Conservation (phyloP, 257 asterid genomes). For the Orobanche coerulescens region DNA sequence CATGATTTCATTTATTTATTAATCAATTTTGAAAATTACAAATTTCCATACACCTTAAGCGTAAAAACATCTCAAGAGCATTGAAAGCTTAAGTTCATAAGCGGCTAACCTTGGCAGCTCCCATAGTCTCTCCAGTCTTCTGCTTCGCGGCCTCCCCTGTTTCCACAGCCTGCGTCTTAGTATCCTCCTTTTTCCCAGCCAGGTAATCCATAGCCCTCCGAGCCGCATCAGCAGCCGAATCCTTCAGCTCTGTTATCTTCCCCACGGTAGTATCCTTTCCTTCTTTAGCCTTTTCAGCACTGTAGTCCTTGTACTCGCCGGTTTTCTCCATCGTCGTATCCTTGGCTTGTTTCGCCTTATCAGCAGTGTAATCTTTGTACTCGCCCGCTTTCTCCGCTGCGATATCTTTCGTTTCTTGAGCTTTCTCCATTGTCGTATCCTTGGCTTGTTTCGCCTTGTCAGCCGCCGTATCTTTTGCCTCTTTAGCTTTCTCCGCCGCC, state of each 20-base stretch:
- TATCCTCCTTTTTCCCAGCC: conserved; percentile 62
- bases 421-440: conserved; percentile 13
- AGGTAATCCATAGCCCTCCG: conserved; percentile 51
- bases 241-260: conserved; percentile 48
- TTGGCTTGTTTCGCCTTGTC: conserved; percentile 25
- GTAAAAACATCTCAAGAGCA: neutral
- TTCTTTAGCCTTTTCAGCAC: conserved; percentile 44
- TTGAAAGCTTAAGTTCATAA: conserved; percentile 13
- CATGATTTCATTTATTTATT: too few relatives aligned
- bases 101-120: conserved; percentile 56
- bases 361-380: neutral
- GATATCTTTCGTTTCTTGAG: neutral
- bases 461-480: conserved; percentile 25
- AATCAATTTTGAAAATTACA: neutral
- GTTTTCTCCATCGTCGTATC: conserved; percentile 27
- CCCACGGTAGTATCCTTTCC: conserved; percentile 50
- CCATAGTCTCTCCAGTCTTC: conserved; percentile 27
- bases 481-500: conserved; percentile 40
- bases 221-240: conserved; percentile 46
- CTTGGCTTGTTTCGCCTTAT: conserved; percentile 16
- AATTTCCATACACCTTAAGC: neutral
- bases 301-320: conserved; percentile 28
- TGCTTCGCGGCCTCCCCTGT: conserved; percentile 29
- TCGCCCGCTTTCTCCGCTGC: conserved; percentile 2
- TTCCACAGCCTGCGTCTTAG: conserved; percentile 30